Percentiles rank a stretch among this genome's conserved stretches.
These are phyloP conservation scores for Pochonia chlamydosporia DNA, from an alignment of 2,329 filamentous ascomycete genomes.

Conservation along the genomic window DNA sequence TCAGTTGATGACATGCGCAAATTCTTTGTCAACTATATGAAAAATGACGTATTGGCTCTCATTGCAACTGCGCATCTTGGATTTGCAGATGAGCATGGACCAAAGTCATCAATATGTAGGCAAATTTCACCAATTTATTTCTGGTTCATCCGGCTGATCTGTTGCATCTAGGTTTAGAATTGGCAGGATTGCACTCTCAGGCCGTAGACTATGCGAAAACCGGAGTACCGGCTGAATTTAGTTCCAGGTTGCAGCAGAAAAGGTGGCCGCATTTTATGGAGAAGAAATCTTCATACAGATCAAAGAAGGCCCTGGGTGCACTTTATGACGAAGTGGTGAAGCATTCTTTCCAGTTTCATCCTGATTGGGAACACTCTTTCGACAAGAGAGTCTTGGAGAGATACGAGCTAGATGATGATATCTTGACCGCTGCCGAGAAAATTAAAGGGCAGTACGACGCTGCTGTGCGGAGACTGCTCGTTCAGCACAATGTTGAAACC, in stretches of 20 bases:
- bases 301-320: slow-evolving; percentile 66
- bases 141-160: slow-evolving; percentile 4
- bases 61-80: slow-evolving; percentile 83
- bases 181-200: slow-evolving; percentile 78
- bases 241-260: slow-evolving; percentile 50
- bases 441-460: slow-evolving; percentile 77
- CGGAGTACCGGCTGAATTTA: slow-evolving; percentile 68
- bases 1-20: slow-evolving; percentile 66
- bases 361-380: slow-evolving; percentile 67
- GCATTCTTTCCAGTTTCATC: slow-evolving; percentile 59
- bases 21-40: slow-evolving; percentile 92
- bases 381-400: slow-evolving; percentile 66
- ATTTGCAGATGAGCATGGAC: slow-evolving; percentile 63
- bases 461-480: slow-evolving; percentile 72
- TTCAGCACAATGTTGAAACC: slow-evolving; percentile 73
- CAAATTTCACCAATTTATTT: slow-evolving; percentile 3
- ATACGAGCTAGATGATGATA: slow-evolving; percentile 47
- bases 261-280: slow-evolving; percentile 87
- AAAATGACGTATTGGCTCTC: slow-evolving; percentile 72
- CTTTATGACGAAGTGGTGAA: slow-evolving; percentile 69
- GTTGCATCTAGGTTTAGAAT: slow-evolving; percentile 46
- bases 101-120: slow-evolving; percentile 63
- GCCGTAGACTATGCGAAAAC: slow-evolving; percentile 96
- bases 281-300: slow-evolving; percentile 59
- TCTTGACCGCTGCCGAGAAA: slow-evolving; percentile 52